phyloP scores from a whole-genome alignment of 2,329 filamentous ascomycete species.

The Cytospora paraplurivora region DNA sequence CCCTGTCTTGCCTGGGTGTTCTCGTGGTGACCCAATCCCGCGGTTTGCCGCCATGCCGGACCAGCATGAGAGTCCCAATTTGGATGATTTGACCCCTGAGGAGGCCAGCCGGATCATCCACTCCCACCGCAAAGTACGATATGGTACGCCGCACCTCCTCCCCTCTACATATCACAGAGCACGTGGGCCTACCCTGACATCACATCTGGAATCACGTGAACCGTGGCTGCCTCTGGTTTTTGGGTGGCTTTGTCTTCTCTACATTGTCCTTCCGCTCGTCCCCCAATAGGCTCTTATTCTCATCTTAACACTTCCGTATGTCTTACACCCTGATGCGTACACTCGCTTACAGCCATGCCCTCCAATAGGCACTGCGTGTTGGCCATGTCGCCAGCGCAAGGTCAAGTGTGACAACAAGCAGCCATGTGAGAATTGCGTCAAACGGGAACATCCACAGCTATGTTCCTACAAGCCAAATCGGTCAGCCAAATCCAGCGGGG shows the following conservation, averaged over 20 bases:
- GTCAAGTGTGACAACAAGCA: conserved; percentile 71
- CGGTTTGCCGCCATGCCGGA: conserved; percentile 45
- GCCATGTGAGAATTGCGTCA: conserved; percentile 69
- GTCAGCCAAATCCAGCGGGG: conserved; percentile 37
- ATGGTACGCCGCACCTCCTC: conserved; percentile 52
- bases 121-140: conserved; percentile 68
- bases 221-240: not conserved
- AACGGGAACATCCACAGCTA: conserved; percentile 64
- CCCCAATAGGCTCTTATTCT: not conserved
- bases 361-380: conserved; percentile 60
- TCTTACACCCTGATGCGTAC: not conserved
- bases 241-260: no score
- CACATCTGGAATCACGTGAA: not conserved
- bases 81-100: conserved; percentile 63
- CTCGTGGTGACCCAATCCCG: conserved; percentile 8
- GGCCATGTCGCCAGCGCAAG: conserved; percentile 68
- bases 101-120: conserved; percentile 70
- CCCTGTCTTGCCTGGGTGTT: conserved; percentile 1
- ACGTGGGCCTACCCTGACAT: not conserved
- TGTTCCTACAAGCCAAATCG: conserved; percentile 69
- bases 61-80: conserved; percentile 46
- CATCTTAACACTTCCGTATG: not conserved
- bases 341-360: not conserved
- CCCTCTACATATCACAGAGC: not conserved
- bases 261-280: not conserved